Evolutionary conservation across 2,329 filamentous ascomycete species (phyloP).

Genomic region (Hawksworthiomyces lignivorus): DNA sequence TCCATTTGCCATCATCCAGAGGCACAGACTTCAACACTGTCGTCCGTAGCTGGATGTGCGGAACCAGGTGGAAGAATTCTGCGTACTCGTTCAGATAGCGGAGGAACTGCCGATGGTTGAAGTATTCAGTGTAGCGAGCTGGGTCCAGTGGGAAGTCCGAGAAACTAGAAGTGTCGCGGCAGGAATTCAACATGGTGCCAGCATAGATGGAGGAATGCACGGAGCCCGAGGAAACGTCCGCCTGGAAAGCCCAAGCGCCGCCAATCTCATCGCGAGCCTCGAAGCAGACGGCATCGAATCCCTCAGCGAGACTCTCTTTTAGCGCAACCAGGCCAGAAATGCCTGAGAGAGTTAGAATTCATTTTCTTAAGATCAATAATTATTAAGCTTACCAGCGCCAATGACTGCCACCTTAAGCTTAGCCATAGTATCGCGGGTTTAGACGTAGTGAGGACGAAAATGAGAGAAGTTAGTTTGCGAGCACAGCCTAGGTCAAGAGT

Average conservation of each 20-base stretch:
- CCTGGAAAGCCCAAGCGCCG: conserved; percentile 31
- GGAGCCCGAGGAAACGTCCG: conserved; percentile 15
- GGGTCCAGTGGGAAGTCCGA: conserved; percentile 33
- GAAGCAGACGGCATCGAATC: conserved; percentile 26
- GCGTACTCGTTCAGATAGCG: conserved; percentile 30
- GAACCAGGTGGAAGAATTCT: conserved; percentile 25
- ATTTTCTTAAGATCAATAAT: too few species aligned
- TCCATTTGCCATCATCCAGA: conserved; percentile 22
- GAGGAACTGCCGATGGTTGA: conserved; percentile 26
- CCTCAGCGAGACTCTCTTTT: conserved; percentile 30
- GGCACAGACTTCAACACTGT: conserved; percentile 24
- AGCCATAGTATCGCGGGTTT: too few species aligned
- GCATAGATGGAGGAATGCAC: conserved; percentile 25
- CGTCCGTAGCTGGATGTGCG: conserved; percentile 26
- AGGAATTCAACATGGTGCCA: conserved; percentile 27
- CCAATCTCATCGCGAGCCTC: conserved; percentile 28
- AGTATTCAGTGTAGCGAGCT: conserved; percentile 28
- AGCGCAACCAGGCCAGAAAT: conserved; percentile 25
- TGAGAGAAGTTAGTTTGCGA: too few species aligned
- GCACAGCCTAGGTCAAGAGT: too few species aligned
- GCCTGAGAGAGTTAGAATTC: not conserved
- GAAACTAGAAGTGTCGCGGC: conserved; percentile 29
- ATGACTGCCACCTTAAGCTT: conserved; percentile 1
- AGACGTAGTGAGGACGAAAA: too few species aligned
- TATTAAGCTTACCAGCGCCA: not conserved